phyloP scores from a whole-genome alignment of 2,329 filamentous ascomycete genomes.

The Elsinoe fawcettii region DNA sequence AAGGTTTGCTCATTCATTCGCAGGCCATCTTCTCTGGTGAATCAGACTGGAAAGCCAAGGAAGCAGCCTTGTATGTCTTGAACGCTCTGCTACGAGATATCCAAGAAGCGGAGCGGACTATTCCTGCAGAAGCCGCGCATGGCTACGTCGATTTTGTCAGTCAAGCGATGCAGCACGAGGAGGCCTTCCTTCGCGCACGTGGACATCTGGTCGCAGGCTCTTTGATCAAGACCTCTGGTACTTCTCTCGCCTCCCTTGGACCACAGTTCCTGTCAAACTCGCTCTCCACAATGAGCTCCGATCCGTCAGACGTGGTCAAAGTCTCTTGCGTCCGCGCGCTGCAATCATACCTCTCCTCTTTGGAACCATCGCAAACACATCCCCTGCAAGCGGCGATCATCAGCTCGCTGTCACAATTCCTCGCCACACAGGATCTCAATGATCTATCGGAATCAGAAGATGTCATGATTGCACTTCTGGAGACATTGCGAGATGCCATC shows the following conservation, averaged over 20 bases:
- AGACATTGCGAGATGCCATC: conserved; percentile 77
- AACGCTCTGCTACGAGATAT: conserved; percentile 80
- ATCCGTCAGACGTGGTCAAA: conserved; percentile 80
- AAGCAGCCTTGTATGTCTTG: conserved; percentile 76
- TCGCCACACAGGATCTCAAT: conserved; percentile 69
- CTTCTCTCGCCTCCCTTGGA: conserved; percentile 47
- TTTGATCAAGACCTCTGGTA: conserved; percentile 60
- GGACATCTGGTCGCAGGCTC: conserved; percentile 81
- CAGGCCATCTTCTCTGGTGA: conserved; percentile 59
- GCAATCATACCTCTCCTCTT: conserved; percentile 56
- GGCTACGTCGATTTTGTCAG: conserved; percentile 75
- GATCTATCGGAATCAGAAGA: conserved; percentile 87
- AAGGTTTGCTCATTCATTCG: conserved; percentile 70
- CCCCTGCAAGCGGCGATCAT: conserved; percentile 56
- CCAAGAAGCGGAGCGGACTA: conserved; percentile 63
- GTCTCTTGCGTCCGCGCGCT: conserved; percentile 84
- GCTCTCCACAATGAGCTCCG: conserved; percentile 65
- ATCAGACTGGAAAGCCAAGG: conserved; percentile 58
- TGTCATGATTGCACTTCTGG: conserved; percentile 79
- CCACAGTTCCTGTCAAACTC: conserved; percentile 61
- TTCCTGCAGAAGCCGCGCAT: conserved; percentile 61
- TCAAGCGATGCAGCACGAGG: conserved; percentile 62
- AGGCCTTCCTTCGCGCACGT: conserved; percentile 73
- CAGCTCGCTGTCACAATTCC: conserved; percentile 59
- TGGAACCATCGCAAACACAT: conserved; percentile 44